phyloP scores from a whole-genome alignment of 1,284 basidiomycete genomes.

The Papiliotrema terrestris region DNA sequence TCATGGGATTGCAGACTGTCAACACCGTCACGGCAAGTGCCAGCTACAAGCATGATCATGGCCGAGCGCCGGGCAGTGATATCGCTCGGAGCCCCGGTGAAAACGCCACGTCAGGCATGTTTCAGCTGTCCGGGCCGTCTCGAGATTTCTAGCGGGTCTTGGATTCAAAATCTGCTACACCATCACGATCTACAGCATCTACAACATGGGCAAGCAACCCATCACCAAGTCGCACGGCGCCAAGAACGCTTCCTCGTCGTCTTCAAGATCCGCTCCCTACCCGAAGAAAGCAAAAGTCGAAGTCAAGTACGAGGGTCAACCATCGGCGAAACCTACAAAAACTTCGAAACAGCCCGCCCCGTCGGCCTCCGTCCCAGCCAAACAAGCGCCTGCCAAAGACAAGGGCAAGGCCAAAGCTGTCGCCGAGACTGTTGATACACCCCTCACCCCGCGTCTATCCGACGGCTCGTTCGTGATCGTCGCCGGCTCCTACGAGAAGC shows the following conservation, averaged over 20 bases:
- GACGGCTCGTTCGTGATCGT: conserved; percentile 70
- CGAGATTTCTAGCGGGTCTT: neutral
- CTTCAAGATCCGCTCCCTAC: conserved; percentile 16
- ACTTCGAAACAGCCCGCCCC: neutral
- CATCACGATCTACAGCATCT: neutral
- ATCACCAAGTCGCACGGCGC: conserved; percentile 5
- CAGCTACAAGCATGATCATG: too few species aligned
- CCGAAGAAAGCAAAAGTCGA: conserved; percentile 36
- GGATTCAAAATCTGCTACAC: neutral
- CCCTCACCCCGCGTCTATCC: neutral
- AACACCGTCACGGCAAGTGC: too few species aligned
- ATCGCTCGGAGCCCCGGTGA: too few species aligned
- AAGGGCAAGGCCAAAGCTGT: conserved; percentile 28
- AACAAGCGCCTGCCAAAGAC: conserved; percentile 9
- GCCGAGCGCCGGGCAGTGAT: too few species aligned
- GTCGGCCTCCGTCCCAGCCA: neutral
- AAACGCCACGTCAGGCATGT: too few species aligned
- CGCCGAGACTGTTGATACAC: neutral
- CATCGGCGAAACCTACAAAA: conserved; percentile 2
- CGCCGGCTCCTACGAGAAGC: conserved; percentile 90
- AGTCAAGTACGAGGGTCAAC: conserved; percentile 33
- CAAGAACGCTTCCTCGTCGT: conserved; percentile 1
- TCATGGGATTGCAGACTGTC: neutral
- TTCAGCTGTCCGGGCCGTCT: neutral
- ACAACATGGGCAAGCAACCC: conserved; percentile 36